A percentile compares a stretch with the other conserved stretches of the same genome.
These are phyloP conservation scores for Calocybe gangraenosa DNA, from an alignment of 768 basidiomycete species.

Conservation along the genomic window DNA sequence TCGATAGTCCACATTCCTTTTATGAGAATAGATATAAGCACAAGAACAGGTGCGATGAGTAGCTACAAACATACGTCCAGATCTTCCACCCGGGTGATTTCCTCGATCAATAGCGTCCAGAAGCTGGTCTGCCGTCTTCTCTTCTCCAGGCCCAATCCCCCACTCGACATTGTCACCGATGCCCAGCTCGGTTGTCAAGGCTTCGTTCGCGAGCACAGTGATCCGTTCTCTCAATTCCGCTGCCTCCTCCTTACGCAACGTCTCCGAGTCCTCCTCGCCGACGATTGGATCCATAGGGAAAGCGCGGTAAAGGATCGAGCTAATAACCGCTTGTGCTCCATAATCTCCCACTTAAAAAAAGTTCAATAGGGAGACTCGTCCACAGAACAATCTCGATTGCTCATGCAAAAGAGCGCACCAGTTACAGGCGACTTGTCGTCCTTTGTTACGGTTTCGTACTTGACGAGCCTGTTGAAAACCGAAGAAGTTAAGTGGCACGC, in stretches of 20 bases:
- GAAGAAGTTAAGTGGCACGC: constrained; percentile 81
- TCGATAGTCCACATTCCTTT: constrained; percentile 84
- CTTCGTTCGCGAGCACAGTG: constrained; percentile 77
- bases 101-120: constrained; percentile 87
- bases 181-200: constrained; percentile 51
- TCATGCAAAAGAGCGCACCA: constrained; percentile 50
- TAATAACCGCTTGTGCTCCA: constrained; percentile 90
- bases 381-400: background rate
- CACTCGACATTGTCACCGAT: constrained; percentile 60
- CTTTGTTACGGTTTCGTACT: constrained; percentile 84
- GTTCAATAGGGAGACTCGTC: background rate
- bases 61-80: constrained; percentile 57
- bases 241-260: constrained; percentile 47
- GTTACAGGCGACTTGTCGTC: constrained; percentile 92
- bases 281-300: constrained; percentile 89
- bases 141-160: constrained; percentile 65
- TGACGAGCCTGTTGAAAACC: constrained; percentile 83
- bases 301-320: constrained; percentile 65
- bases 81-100: constrained; percentile 62
- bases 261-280: constrained; percentile 91
- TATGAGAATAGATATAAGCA: background rate
- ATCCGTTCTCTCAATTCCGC: constrained; percentile 59
- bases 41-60: constrained; percentile 3
- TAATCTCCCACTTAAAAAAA: constrained; percentile 77
- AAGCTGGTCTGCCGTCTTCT: constrained; percentile 53